A percentile compares a stretch with the other conserved stretches of the same genome.
phyloP scores from a whole-genome alignment of 2,329 filamentous ascomycete genomes.

The Monosporascus ibericus region DNA sequence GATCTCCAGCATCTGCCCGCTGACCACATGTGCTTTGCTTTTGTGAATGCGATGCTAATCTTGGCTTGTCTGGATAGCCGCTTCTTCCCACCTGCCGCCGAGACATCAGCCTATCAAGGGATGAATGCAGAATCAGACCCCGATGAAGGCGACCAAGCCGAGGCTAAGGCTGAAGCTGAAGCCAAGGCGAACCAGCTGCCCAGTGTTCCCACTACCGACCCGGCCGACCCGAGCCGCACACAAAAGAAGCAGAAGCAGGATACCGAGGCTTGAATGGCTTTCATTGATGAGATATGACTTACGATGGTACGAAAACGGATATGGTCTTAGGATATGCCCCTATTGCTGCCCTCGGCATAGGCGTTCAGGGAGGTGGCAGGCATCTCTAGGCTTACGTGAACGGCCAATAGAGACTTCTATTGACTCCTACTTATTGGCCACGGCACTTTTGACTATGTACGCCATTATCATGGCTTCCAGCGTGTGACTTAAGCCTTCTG shows the following conservation, averaged over 20 bases:
- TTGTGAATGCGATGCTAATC: not conserved
- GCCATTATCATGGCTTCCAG: no score
- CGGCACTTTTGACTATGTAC: no score
- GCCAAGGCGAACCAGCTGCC: constrained; percentile 25
- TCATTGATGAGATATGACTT: not conserved
- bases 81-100: constrained; percentile 18
- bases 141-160: not conserved
- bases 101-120: constrained; percentile 7
- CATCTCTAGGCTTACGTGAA: no score
- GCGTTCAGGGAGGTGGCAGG: not conserved
- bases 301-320: not conserved
- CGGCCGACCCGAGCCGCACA: constrained; percentile 22
- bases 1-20: not conserved
- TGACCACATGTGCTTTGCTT: not conserved
- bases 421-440: no score
- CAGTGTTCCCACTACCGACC: constrained; percentile 30
- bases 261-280: constrained; percentile 2
- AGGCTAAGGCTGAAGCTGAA: constrained; percentile 14
- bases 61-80: constrained; percentile 8
- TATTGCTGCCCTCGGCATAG: not conserved
- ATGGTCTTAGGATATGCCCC: not conserved
- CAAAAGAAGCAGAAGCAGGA: constrained; percentile 29
- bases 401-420: no score
- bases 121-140: constrained; percentile 10
- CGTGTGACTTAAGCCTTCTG: no score